Base-by-base conservation (phyloP, 768 basidiomycete genomes). In the Naganishia onofrii region DNA sequence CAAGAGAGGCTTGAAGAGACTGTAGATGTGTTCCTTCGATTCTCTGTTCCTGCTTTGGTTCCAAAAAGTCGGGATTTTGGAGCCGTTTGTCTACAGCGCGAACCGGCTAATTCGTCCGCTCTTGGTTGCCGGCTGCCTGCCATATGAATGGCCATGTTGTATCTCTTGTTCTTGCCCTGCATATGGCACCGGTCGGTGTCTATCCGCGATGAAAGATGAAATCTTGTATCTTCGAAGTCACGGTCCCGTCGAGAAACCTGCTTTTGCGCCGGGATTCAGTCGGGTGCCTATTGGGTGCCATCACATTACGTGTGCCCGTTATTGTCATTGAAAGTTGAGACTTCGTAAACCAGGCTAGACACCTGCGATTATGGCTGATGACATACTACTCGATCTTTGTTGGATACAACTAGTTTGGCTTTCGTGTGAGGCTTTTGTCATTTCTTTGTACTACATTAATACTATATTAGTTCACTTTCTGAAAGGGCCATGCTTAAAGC, bases 1-100 rank as follows among this genome's bases (percentile, higher is more conserved):
- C 8, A 72, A 67, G 53, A 64, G 63, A 51, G 71, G 71, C 2
- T 48, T 72, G 58, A 72, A 69, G 67, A 67, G 71, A 54, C 31
- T 72, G 28, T 72, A 60, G 46, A 38, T 23, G 60, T 23, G 32
- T 10, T 36, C 34, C 34, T 12, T 10, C 34, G 21, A 6, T 1
- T 3, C 5, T 8, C 17, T 1, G 21, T n/a, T 23, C 17, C 13
- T 23, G n/a, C 6, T 1, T 7, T 1, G 3, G 7, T 36, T 15
- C 2, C 34, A 8, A 36, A 58, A 23, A 23, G 3, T 7, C 19
- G 19, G 19, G 55, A 9, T 31, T 13, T 17, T 51, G 21, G 23
- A 7, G 44, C 15, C 44, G 44, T 46, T 21, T n/a, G 17, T 46
- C 44, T 15, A 46, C 21, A 15, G 44, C 44, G 44, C 44, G 12